phyloP scores from a whole-genome alignment of 305 asterid genomes.

The Fraxinus ornus region DNA sequence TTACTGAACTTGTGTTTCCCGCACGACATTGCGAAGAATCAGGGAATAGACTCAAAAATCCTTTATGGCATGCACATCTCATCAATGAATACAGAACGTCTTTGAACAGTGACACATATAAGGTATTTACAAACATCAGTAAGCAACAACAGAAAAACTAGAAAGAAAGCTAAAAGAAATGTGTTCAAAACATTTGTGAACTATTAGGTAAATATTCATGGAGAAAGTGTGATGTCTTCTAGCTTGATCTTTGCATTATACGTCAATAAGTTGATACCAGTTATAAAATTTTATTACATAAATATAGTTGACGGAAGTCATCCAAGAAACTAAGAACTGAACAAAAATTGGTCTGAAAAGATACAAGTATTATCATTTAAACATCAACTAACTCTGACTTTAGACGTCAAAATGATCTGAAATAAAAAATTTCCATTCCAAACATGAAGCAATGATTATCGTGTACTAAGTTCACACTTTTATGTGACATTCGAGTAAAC shows the following conservation, averaged over 20 bases:
- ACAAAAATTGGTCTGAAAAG: neutral
- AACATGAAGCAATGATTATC: neutral
- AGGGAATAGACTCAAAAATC: neutral
- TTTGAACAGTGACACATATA: neutral
- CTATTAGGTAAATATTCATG: neutral
- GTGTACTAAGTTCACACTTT: neutral
- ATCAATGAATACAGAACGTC: neutral
- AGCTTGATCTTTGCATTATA: neutral
- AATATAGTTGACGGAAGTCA: neutral
- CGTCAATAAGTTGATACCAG: neutral
- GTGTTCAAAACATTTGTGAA: neutral
- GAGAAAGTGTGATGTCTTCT: neutral
- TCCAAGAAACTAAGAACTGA: neutral
- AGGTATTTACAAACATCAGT: neutral
- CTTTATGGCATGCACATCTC: neutral
- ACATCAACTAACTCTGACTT: neutral
- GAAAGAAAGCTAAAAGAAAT: neutral
- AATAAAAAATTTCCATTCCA: neutral
- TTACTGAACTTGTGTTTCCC: neutral
- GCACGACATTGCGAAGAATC: neutral
- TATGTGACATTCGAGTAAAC: neutral
- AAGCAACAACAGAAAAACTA: neutral
- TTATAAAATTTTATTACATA: neutral
- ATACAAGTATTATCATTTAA: too few relatives aligned
- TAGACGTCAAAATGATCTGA: neutral